Conservation (phyloP, 345 rosid genomes). For the Dovyalis caffra region DNA sequence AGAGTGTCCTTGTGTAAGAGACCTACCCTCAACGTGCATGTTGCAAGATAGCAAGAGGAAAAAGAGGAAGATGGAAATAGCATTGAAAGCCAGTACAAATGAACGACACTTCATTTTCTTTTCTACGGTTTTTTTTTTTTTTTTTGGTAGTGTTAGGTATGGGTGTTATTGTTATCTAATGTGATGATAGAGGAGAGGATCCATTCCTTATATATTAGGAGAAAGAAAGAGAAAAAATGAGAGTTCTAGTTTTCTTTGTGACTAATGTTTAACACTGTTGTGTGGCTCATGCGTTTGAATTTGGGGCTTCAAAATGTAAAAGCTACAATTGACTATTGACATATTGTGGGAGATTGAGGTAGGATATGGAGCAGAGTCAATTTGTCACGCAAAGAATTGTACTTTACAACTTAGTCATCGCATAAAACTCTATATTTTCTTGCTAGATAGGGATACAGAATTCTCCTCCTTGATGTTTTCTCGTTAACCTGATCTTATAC, state of each 20-base stretch:
- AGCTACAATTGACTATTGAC: slow-evolving; percentile 10
- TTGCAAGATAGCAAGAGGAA: slow-evolving; percentile 21
- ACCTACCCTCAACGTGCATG: slow-evolving; percentile 27
- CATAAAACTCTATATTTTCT: not conserved
- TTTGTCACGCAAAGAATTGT: not conserved
- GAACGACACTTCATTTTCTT: slow-evolving; percentile 9
- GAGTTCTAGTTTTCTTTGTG: not conserved
- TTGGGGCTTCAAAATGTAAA: not conserved
- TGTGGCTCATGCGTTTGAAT: not conserved
- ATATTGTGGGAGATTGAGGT: not conserved
- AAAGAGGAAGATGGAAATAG: slow-evolving; percentile 23
- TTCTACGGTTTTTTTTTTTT: not conserved
- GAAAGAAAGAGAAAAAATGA: no score
- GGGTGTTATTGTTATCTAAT: not conserved
- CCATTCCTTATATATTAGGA: not conserved
- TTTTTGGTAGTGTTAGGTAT: not conserved
- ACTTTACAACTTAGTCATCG: no score
- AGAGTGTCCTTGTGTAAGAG: slow-evolving; percentile 14
- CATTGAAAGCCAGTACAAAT: slow-evolving; percentile 16
- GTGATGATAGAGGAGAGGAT: not conserved
- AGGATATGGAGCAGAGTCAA: not conserved
- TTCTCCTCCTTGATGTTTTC: not conserved
- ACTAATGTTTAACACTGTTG: not conserved
- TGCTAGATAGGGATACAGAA: not conserved
- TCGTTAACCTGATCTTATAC: not conserved